Percentiles rank a stretch among this genome's conserved stretches.
Evolutionary conservation across 2,329 filamentous ascomycete species (phyloP).

Genomic region (Triangularia verruculosa): DNA sequence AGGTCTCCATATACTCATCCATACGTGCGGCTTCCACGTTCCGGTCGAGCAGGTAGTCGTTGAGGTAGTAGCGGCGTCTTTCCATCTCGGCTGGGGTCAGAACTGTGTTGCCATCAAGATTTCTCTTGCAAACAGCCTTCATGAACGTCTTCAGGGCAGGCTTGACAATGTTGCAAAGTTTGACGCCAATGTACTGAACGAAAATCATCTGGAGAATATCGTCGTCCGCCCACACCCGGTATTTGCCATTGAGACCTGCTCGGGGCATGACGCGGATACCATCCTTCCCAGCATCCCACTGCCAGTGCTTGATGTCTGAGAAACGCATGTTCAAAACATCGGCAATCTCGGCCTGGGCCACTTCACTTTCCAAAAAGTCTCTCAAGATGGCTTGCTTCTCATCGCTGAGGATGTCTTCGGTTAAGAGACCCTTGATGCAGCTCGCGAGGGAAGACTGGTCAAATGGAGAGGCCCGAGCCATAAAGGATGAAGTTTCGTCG

Average conservation of each 20-base stretch:
- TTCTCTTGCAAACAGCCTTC: slow-evolving; percentile 11
- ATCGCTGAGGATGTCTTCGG: slow-evolving; percentile 41
- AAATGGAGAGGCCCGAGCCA: slow-evolving; percentile 33
- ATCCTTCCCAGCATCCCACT: slow-evolving; percentile 40
- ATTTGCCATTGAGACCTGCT: slow-evolving; percentile 43
- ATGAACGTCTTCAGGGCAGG: slow-evolving; percentile 27
- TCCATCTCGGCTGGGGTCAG: slow-evolving; percentile 27
- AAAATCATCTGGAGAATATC: slow-evolving; percentile 46
- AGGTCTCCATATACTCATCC: slow-evolving; percentile 30
- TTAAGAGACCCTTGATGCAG: slow-evolving; percentile 39
- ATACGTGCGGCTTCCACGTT: slow-evolving; percentile 19
- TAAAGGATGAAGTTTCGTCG: slow-evolving; percentile 20
- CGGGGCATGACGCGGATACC: slow-evolving; percentile 43
- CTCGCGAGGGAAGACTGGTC: slow-evolving; percentile 30
- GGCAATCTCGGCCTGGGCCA: slow-evolving; percentile 41
- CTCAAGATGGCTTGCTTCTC: slow-evolving; percentile 40
- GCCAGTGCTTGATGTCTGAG: slow-evolving; percentile 40
- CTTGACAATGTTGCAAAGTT: slow-evolving; percentile 35
- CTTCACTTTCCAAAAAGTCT: slow-evolving; percentile 38
- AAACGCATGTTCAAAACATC: slow-evolving; percentile 44
- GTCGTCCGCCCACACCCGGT: slow-evolving; percentile 45
- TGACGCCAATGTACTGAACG: slow-evolving; percentile 41
- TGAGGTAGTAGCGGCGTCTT: slow-evolving; percentile 30
- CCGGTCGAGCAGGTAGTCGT: neutral
- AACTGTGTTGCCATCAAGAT: slow-evolving; percentile 16